A percentile compares a stretch with the other conserved stretches of the same genome.
phyloP scores from a whole-genome alignment of 495 filamentous ascomycete species.

The Pseudevernia furfuracea region DNA sequence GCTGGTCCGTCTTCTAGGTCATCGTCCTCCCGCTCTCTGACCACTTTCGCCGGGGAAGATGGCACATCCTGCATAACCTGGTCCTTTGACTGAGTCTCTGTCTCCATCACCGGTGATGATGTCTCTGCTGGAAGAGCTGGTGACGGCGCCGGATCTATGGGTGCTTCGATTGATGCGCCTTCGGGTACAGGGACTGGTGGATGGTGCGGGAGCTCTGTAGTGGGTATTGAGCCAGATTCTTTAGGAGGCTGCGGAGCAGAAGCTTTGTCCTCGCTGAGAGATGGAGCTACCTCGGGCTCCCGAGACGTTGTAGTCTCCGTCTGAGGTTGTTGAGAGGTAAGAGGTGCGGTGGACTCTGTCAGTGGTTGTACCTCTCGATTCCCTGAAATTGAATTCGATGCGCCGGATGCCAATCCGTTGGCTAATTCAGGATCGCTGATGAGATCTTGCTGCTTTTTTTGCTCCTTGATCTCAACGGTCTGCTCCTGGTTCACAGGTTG shows the following conservation, averaged over 20 bases:
- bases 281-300: slow-evolving; percentile 2
- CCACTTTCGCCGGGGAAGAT: slow-evolving; percentile 47
- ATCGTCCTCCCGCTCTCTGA: slow-evolving; percentile 62
- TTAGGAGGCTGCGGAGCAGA: not conserved
- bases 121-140: slow-evolving; percentile 15
- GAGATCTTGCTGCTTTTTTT: slow-evolving; percentile 20
- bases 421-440: slow-evolving; percentile 17
- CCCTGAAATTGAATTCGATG: not conserved
- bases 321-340: not conserved
- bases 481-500: slow-evolving; percentile 15
- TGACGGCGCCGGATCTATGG: slow-evolving; percentile 24
- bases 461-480: slow-evolving; percentile 13
- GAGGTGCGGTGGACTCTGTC: not conserved
- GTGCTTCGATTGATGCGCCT: slow-evolving; percentile 15
- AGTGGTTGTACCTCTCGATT: not conserved
- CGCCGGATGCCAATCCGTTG: slow-evolving; percentile 17
- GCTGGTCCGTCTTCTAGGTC: slow-evolving; percentile 65
- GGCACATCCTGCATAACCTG: slow-evolving; percentile 36
- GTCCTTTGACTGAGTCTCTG: slow-evolving; percentile 23
- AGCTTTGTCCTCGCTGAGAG: not conserved
- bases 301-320: not conserved
- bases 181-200: slow-evolving; percentile 19
- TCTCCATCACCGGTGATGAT: slow-evolving; percentile 1
- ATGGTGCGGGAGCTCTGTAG: slow-evolving; percentile 20
- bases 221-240: slow-evolving; percentile 7